Evolutionary conservation across 768 basidiomycete species (phyloP), one percentile per base, ranked within the genome.

Genomic region (Collybia nuda): DNA sequence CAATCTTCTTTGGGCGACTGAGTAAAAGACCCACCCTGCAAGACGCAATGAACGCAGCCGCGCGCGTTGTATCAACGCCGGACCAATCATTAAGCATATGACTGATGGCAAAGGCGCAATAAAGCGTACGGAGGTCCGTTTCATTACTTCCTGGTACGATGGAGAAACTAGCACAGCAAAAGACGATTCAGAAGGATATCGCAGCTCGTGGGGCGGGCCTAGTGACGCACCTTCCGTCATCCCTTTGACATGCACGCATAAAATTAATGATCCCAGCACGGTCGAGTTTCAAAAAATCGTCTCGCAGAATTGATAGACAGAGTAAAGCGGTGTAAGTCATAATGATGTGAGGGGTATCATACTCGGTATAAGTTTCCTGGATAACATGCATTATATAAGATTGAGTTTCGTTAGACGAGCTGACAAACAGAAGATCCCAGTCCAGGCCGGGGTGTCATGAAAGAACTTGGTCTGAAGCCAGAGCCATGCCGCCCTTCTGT

Each of bases 321-420:
- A 97, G 70, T 9, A 99, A 64, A 0, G 94, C 92, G 1, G 93
- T 92, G 61, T 98, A 99, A 6, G 95, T 94, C 80, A 93, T 90
- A 48, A 97, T 92, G 14, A 98, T 72, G 65, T 98, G 88, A 0
- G 91, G 89, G 15, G 80, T 77, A 55, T 88, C 80, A 61, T 84
- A 81, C 29, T 78, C 74, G 8, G 72, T 66, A 56, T 79, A 75
- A 21, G 66, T 60, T 18, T 56, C 55, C 48, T 61, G 43, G 23
- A 26, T 49, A 26, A 36, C 40, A 40, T 28, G 35, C 56, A 17
- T 47, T 58, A 50, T 52, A 28, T 28, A 52, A 24, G 26, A 18
- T 23, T 28, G 17, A 44, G 24, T 19, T 39, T 22, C 38, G 38
- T 9, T 36, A 48, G 38, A 12, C 28, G 18, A 47, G 47, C 18